These are phyloP conservation scores for Atkinsonella texensis DNA, from an alignment of 2,329 filamentous ascomycete species.

Conservation along the genomic window DNA sequence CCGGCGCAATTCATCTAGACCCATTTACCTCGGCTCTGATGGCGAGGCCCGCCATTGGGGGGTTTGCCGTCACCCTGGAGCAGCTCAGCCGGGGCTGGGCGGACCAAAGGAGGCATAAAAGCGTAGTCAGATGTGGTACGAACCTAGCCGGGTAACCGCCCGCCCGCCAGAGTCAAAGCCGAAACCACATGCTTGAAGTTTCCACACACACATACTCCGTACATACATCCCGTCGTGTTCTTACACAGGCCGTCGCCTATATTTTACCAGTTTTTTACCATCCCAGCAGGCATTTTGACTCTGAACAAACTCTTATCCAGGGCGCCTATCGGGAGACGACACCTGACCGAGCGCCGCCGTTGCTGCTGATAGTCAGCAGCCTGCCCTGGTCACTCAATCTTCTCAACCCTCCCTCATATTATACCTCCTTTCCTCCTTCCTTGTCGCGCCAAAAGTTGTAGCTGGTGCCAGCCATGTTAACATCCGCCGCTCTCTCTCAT, in stretches of 20 bases:
- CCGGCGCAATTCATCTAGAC: background rate
- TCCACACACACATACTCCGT: background rate
- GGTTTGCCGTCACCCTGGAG: background rate
- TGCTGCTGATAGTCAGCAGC: constrained; percentile 1
- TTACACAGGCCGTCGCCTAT: background rate
- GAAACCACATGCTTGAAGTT: background rate
- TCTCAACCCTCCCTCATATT: background rate
- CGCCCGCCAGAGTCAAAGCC: background rate
- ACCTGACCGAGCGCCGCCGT: background rate
- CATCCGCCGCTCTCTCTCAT: constrained; percentile 19
- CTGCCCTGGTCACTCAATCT: background rate
- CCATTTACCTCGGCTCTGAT: constrained; percentile 5
- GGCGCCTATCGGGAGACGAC: background rate
- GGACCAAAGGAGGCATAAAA: background rate
- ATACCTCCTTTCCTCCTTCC: background rate
- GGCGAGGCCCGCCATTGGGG: background rate
- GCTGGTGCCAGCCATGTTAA: constrained; percentile 21
- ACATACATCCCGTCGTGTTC: background rate
- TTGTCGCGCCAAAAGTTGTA: background rate
- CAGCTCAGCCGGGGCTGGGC: background rate
- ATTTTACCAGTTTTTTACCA: background rate
- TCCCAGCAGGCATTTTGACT: background rate
- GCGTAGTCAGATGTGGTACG: background rate
- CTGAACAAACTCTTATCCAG: background rate
- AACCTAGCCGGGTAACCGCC: background rate